phyloP scores from a whole-genome alignment of 371 early-diverging fungal genomes.

The Mucor lusitanicus region DNA sequence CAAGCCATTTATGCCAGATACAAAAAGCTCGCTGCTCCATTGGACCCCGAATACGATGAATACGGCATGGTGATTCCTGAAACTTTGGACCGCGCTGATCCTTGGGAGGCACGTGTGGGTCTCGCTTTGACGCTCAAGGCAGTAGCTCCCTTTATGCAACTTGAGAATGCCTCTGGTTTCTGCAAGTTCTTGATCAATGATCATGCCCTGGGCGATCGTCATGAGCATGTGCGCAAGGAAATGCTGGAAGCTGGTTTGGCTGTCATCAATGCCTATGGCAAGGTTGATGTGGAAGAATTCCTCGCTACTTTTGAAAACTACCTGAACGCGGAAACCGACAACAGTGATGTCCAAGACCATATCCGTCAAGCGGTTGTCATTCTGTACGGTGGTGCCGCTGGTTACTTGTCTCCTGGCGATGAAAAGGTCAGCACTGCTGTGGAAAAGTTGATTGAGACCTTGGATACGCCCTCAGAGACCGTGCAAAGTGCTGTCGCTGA shows the following conservation, averaged over 20 bases:
- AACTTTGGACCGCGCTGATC: conserved; percentile 81
- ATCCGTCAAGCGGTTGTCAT: conserved; percentile 92
- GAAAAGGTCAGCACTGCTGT: conserved; percentile 80
- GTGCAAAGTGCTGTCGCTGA: conserved; percentile 95
- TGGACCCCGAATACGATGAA: conserved; percentile 89
- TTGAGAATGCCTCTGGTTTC: conserved; percentile 57
- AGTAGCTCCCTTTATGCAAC: conserved; percentile 66
- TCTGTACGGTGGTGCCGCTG: conserved; percentile 89
- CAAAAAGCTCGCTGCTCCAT: conserved; percentile 67
- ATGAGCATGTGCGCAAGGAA: conserved; percentile 74
- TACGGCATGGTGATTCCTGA: conserved; percentile 89
- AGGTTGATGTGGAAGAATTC: conserved; percentile 62
- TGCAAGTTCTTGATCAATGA: conserved; percentile 80
- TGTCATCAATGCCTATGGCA: conserved; percentile 75
- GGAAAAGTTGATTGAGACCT: conserved; percentile 83
- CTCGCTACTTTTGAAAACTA: conserved; percentile 79
- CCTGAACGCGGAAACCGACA: conserved; percentile 62
- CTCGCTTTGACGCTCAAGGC: conserved; percentile 75
- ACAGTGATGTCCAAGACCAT: conserved; percentile 70
- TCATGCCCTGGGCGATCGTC: conserved; percentile 87
- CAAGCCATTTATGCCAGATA: conserved; percentile 57
- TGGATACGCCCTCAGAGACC: conserved; percentile 93
- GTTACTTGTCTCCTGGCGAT: conserved; percentile 77
- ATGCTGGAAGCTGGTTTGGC: conserved; percentile 91
- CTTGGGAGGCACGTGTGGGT: conserved; percentile 81